Evolutionary conservation across 768 basidiomycete species (phyloP).

Genomic region (Russula abietina): DNA sequence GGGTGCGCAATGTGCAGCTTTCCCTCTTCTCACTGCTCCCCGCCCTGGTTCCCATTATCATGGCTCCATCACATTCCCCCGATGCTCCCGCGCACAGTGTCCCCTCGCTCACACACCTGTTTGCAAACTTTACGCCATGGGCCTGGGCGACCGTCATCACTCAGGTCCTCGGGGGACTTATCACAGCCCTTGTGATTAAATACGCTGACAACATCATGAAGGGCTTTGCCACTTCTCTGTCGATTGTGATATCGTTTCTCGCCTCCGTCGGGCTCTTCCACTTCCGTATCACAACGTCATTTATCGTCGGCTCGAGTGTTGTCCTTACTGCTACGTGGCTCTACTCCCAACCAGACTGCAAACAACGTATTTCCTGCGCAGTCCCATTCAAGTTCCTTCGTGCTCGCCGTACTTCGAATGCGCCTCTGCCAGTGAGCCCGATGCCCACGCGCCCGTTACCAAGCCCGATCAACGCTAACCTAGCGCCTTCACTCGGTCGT

Average conservation of each 20-base stretch:
- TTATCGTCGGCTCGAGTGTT: conserved; percentile 74
- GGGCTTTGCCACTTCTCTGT: conserved; percentile 92
- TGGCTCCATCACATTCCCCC: conserved; percentile 37
- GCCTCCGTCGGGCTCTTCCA: conserved; percentile 87
- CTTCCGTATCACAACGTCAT: conserved; percentile 80
- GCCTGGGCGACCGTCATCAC: conserved; percentile 86
- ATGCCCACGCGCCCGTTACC: conserved; percentile 17
- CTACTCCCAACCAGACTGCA: conserved; percentile 65
- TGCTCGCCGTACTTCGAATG: conserved; percentile 22
- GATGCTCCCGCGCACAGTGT: conserved; percentile 29
- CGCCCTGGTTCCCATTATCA: conserved; percentile 71
- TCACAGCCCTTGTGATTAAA: conserved; percentile 92
- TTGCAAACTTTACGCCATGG: conserved; percentile 83
- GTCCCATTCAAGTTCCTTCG: conserved; percentile 21
- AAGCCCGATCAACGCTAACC: conserved; percentile 13
- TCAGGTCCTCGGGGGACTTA: conserved; percentile 86
- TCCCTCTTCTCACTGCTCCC: conserved; percentile 92
- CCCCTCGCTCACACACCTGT: conserved; percentile 46
- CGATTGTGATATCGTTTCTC: conserved; percentile 92
- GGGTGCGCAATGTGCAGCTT: conserved; percentile 95
- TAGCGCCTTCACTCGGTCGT: conserved; percentile 19
- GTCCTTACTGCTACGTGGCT: conserved; percentile 89
- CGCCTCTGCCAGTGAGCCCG: conserved; percentile 15
- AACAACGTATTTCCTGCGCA: conserved; percentile 11
- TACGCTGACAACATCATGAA: conserved; percentile 89